phyloP scores from a whole-genome alignment of 1,284 basidiomycete species.

The Macrocystidia cucumis region DNA sequence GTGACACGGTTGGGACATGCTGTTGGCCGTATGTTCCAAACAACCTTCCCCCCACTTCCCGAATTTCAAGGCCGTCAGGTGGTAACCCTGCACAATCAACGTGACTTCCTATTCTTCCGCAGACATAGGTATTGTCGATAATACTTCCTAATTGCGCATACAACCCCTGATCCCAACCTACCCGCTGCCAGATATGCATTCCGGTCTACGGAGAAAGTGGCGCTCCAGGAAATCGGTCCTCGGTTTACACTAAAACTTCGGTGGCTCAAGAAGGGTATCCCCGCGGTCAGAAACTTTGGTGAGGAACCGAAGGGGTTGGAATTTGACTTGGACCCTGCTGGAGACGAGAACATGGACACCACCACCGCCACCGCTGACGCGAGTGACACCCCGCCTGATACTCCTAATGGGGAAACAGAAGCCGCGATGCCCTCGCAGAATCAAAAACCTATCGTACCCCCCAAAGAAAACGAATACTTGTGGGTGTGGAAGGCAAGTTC shows the following conservation, averaged over 20 bases:
- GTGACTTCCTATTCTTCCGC: slow-evolving; percentile 97
- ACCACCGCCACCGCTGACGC: slow-evolving; percentile 1
- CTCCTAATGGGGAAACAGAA: slow-evolving; percentile 8
- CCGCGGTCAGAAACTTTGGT: slow-evolving; percentile 65
- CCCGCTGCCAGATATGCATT: slow-evolving; percentile 92
- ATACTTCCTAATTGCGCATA: slow-evolving; percentile 2
- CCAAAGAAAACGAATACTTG: slow-evolving; percentile 62
- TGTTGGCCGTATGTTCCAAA: slow-evolving; percentile 92
- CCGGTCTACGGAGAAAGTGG: slow-evolving; percentile 84
- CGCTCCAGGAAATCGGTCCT: slow-evolving; percentile 96
- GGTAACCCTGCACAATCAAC: slow-evolving; percentile 95
- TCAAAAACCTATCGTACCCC: slow-evolving; percentile 26
- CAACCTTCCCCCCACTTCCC: slow-evolving; percentile 90
- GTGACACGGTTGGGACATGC: slow-evolving; percentile 91
- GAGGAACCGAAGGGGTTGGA: slow-evolving; percentile 49
- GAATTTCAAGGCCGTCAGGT: slow-evolving; percentile 97
- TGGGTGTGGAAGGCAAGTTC: slow-evolving; percentile 82
- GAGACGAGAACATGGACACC: slow-evolving; percentile 15
- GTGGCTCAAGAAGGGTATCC: slow-evolving; percentile 85
- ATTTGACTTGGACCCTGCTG: slow-evolving; percentile 47
- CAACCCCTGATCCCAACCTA: neutral
- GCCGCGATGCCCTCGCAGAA: slow-evolving; percentile 12
- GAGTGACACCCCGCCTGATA: slow-evolving; percentile 10
- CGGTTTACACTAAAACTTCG: slow-evolving; percentile 93
- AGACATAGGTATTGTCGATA: slow-evolving; percentile 65